These are phyloP conservation scores for Aureobasidium sp. DNA, from an alignment of 2,329 filamentous ascomycete genomes.

Conservation along the genomic window DNA sequence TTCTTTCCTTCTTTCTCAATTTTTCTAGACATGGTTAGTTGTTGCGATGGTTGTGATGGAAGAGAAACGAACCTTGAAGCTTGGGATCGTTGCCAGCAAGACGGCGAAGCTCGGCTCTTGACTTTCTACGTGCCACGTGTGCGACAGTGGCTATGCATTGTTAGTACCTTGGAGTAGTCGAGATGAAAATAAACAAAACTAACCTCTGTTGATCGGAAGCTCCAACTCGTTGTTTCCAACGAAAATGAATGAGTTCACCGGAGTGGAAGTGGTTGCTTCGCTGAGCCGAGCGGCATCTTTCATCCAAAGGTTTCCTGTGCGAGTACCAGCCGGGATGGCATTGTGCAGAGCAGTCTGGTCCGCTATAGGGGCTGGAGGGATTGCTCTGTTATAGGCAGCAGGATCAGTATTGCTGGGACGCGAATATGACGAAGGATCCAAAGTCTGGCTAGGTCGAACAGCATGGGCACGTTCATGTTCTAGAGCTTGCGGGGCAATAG, in stretches of 20 bases:
- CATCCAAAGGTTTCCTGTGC: constrained; percentile 35
- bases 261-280: constrained; percentile 38
- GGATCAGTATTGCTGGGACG: not conserved
- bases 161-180: not conserved
- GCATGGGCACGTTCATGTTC: constrained; percentile 18
- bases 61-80: constrained; percentile 25
- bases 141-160: constrained; percentile 34
- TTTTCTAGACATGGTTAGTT: constrained; percentile 23
- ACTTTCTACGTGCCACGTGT: constrained; percentile 37
- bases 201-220: constrained; percentile 39
- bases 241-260: constrained; percentile 38
- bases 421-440: constrained; percentile 1
- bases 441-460: not conserved
- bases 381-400: not conserved
- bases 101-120: constrained; percentile 40
- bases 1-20: constrained; percentile 30
- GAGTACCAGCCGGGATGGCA: constrained; percentile 25
- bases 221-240: constrained; percentile 37
- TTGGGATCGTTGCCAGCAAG: constrained; percentile 37
- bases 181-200: constrained; percentile 21
- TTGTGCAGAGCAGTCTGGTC: constrained; percentile 24
- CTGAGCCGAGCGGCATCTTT: constrained; percentile 36
- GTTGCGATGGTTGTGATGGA: not conserved
- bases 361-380: constrained; percentile 17
- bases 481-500: constrained; percentile 28